Evolutionary conservation across 306 rosid genomes (phyloP).

Genomic region (Echinosophora koreensis): DNA sequence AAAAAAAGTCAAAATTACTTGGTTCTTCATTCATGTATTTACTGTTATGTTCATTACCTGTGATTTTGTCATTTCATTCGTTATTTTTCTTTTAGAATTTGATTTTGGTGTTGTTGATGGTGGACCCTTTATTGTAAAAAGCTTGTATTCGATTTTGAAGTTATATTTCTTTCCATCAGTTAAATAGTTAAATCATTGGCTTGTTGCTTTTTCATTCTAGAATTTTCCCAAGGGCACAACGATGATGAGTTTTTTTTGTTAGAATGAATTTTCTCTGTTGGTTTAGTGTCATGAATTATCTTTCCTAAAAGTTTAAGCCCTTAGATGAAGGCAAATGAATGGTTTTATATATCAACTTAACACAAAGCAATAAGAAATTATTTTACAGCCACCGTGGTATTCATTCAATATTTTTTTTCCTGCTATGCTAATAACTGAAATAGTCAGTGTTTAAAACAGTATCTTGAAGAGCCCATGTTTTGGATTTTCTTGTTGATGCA

Average conservation of each 20-base stretch:
- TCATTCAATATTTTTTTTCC: neutral
- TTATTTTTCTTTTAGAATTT: neutral
- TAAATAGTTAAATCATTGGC: constrained; percentile 10
- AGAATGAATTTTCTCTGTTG: constrained; percentile 13
- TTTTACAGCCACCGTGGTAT: constrained; percentile 2
- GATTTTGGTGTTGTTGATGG: constrained; percentile 15
- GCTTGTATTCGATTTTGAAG: neutral
- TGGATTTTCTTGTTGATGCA: constrained; percentile 26
- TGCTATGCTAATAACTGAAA: constrained; percentile 18
- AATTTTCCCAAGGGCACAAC: constrained; percentile 7
- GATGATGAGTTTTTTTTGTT: neutral
- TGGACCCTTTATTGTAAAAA: constrained; percentile 17
- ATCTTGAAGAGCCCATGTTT: constrained; percentile 17
- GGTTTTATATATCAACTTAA: too few species aligned
- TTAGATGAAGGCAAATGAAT: neutral
- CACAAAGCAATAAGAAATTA: neutral
- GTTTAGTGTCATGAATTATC: neutral
- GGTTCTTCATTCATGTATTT: neutral
- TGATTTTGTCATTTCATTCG: neutral
- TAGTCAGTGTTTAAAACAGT: neutral
- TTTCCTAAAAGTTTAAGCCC: neutral
- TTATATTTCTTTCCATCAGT: neutral
- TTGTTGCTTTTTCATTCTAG: neutral
- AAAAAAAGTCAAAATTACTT: neutral
- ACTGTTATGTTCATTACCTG: neutral